These are phyloP conservation scores for Auricularia sp. DNA, from an alignment of 768 basidiomycete genomes.

Conservation along the genomic window DNA sequence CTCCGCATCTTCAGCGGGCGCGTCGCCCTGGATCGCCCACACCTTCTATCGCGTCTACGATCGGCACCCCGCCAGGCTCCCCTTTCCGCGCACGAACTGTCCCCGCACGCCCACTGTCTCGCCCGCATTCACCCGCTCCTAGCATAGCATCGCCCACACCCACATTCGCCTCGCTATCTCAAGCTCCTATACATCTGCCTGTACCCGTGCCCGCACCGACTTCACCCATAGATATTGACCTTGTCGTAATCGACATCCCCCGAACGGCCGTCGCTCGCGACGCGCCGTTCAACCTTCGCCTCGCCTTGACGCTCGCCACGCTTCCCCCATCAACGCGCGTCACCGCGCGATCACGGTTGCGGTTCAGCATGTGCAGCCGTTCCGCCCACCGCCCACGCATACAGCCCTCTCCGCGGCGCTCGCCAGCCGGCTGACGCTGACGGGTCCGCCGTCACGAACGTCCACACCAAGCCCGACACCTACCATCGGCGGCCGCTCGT, in stretches of 20 bases:
- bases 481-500: constrained; percentile 43
- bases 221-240: constrained; percentile 44
- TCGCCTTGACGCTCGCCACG: constrained; percentile 40
- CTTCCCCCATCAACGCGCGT: constrained; percentile 24
- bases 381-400: constrained; percentile 15
- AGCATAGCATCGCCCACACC: constrained; percentile 36
- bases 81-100: constrained; percentile 27
- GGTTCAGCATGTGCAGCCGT: constrained; percentile 55
- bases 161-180: constrained; percentile 21
- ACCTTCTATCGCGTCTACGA: constrained; percentile 9
- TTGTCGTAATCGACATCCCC: constrained; percentile 43
- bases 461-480: constrained; percentile 4
- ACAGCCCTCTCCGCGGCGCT: constrained; percentile 5
- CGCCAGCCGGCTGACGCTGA: neutral
- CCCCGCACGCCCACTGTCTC: constrained; percentile 39
- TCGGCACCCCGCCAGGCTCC: constrained; percentile 18
- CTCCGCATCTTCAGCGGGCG: constrained; percentile 58
- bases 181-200: constrained; percentile 24
- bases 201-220: constrained; percentile 13
- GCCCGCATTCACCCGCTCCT: constrained; percentile 33
- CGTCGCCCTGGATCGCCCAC: constrained; percentile 10
- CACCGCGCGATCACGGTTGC: constrained; percentile 39
- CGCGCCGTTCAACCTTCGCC: constrained; percentile 48
- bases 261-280: constrained; percentile 36
- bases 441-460: constrained; percentile 3